A percentile compares a stretch with the other conserved stretches of the same genome.
Conservation (phyloP, 257 asterid species). For the Ballota nigra region DNA sequence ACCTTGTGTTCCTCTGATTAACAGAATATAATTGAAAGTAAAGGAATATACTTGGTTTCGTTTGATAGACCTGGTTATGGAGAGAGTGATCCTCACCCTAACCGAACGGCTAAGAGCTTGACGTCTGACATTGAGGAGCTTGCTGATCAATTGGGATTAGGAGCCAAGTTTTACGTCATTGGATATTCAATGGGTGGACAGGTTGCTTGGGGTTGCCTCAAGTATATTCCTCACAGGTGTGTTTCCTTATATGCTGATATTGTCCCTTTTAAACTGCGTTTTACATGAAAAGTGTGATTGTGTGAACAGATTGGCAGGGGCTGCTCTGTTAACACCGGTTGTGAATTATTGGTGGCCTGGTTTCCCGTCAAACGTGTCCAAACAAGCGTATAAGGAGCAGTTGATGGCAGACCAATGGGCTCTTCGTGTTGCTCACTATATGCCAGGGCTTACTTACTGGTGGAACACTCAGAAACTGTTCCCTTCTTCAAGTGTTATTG, state of each 20-base stretch:
- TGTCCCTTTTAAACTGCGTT: neutral
- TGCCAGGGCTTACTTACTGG: conserved; percentile 75
- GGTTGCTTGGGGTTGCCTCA: neutral
- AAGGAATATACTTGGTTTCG: neutral
- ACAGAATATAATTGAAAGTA: neutral
- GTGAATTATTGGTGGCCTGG: conserved; percentile 74
- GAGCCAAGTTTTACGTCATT: neutral
- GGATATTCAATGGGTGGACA: neutral
- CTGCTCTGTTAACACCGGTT: conserved; percentile 61
- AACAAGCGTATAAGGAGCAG: conserved; percentile 40
- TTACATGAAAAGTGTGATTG: neutral
- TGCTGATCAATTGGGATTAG: neutral
- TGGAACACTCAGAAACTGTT: conserved; percentile 79
- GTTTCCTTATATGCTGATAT: neutral
- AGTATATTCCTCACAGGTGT: neutral
- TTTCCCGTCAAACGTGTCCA: conserved; percentile 25
- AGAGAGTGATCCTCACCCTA: neutral
- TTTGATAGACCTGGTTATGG: neutral
- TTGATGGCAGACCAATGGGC: conserved; percentile 65
- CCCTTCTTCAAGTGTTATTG: conserved; percentile 41
- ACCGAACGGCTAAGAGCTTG: neutral
- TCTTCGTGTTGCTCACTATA: conserved; percentile 55
- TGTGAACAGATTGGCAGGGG: conserved; percentile 69
- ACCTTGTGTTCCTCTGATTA: neutral
- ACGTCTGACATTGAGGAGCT: neutral